Base-by-base conservation (phyloP, 2,329 filamentous ascomycete genomes). In the Tolypocladium tropicale region DNA sequence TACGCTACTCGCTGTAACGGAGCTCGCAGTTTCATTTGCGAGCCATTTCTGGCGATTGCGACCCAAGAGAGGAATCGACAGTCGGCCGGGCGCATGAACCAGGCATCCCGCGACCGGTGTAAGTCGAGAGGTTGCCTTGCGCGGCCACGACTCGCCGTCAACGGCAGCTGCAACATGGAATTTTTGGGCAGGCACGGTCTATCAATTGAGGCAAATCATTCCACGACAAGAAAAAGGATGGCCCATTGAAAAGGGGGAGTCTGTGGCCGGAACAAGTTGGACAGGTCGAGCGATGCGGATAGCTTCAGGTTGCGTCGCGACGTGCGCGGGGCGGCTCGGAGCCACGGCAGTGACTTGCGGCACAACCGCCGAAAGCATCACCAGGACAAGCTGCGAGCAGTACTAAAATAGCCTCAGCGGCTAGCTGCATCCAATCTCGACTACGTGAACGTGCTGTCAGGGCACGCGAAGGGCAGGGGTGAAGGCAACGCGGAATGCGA, bases 401-500 rank as follows among this genome's bases (percentile, higher is more conserved):
- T 25, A 53, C 52, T 54, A 61, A 62, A 60, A 56, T 52, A 48
- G 57, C 54, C 59, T 56, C 55, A 36, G 53, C 46, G 33, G 58
- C 64, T 54, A 58, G 58, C 52, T 46, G 52, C 33, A 55, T 49
- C 52, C 32, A 50, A 52, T 57, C 21, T 50, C 56, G 52, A 53
- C 30, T 14, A 39, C 12, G 16, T 37, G 36, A 33, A 36, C 49
- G 21, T 21, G 33, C 23, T 33, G 6, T n/a, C 41, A 23, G 16
- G 52, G 41, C 46, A 54, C 56, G 23, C 52, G 37, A 50, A 49
- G 23, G 49, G 53, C 53, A 53, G 33, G 50, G 60, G 54, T 41
- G 52, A 58, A 49, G 56, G 63, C 61, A 69, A 69, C 65, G 59
- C 53, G 58, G 61, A 62, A 68, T 69, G 69, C 68, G 69, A 69